Conservation (phyloP, 2,329 filamentous ascomycete species). For the Tolypocladium tropicale region DNA sequence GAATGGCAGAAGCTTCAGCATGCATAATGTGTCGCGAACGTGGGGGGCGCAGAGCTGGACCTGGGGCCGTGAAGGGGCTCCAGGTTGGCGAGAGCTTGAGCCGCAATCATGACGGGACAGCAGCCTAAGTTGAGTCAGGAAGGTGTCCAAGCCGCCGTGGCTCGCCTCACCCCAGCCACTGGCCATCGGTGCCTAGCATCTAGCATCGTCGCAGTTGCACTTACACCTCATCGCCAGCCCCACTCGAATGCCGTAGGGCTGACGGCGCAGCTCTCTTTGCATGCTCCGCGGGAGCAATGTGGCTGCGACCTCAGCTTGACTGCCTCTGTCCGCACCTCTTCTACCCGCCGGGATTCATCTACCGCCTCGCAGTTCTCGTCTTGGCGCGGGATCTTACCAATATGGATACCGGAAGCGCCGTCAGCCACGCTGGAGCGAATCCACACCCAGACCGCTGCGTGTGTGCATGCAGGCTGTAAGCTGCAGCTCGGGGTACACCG, state of each 20-base stretch:
- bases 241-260: background rate
- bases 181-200: background rate
- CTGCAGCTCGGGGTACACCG: background rate
- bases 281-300: too few relatives aligned
- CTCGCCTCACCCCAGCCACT: background rate
- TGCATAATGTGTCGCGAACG: background rate
- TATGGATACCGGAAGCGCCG: background rate
- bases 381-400: too few relatives aligned
- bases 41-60: too few relatives aligned
- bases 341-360: too few relatives aligned
- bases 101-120: too few relatives aligned
- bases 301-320: too few relatives aligned
- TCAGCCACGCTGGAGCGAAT: background rate
- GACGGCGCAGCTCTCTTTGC: background rate
- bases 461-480: background rate
- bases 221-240: background rate
- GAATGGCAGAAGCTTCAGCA: slow-evolving; percentile 10
- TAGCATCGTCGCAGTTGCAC: background rate
- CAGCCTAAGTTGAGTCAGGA: too few relatives aligned
- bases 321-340: too few relatives aligned
- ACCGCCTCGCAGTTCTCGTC: too few relatives aligned
- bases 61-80: too few relatives aligned
- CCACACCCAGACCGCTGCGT: background rate
- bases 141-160: too few relatives aligned
- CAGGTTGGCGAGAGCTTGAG: too few relatives aligned